Base-by-base conservation (phyloP, 129 eudicot genomes). In the Escallonia herrerae region DNA sequence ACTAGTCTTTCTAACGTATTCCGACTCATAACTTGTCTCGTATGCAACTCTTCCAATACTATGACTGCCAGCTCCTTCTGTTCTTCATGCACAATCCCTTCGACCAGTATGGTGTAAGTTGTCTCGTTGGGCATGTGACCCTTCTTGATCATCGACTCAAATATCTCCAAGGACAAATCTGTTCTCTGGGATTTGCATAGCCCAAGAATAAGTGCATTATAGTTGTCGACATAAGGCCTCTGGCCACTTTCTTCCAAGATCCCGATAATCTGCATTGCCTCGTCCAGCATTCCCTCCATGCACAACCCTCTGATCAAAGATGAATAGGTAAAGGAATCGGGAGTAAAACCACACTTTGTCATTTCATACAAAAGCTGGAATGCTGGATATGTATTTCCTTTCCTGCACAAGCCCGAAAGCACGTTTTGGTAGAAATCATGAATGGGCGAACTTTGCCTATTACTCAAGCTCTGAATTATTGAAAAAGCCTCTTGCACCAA, bases 231-330 rank as follows among this genome's bases (percentile, higher is more conserved):
- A 60, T 79, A 91, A 55, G 90, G 91, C 75, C 66, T 79, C 65
- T 76, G 68, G 7, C 87, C 91, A 71, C 71, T 79, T 65, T 81
- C 95, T 61, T 85, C 91, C 83, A 93, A 72, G 49, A 81, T 67
- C 56, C 64, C 12, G 45, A 83, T 67, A 10, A 93, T 74, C 63
- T 83, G 82, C 73, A 88, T 66, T 39, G 95, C 96, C 47, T 79
- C 89, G 52, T 71, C 48, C 11, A 81, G 38, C 96, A 83, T 79
- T 65, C 82, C 83, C 74, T 93, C 98, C 83, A 67, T 56, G 70
- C 98, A 93, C 68, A 93, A 63, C 60, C 98, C 96, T 77, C 91
- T 77, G 5, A 88, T 79, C 76, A 93, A 69, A 47, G 91, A 72
- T 4, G 96, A 88, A 51, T 88, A 83, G 4, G 84, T 81, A 69